Conservation (phyloP, 768 basidiomycete genomes). For the Clathrus columnatus region DNA sequence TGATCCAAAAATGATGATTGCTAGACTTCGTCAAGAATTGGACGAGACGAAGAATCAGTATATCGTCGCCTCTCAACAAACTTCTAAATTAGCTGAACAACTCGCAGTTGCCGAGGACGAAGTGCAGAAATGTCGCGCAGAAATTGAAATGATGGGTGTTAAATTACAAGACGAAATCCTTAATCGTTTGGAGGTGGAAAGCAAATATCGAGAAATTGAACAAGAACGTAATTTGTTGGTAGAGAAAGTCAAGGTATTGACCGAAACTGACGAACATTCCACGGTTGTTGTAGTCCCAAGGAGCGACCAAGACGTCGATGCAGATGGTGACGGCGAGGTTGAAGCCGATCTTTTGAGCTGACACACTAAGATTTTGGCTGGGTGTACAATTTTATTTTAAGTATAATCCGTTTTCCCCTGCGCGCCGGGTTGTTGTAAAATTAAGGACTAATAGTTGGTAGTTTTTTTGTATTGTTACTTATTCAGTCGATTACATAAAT, state of each 20-base stretch:
- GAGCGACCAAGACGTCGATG: not conserved
- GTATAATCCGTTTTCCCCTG: not conserved
- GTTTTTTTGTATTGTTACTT: too few relatives aligned
- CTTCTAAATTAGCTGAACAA: slow-evolving; percentile 8
- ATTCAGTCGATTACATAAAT: not conserved
- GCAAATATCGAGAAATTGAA: slow-evolving; percentile 1
- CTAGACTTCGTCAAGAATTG: slow-evolving; percentile 7
- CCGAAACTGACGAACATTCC: not conserved
- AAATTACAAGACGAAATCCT: slow-evolving; percentile 2
- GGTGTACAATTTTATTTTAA: not conserved
- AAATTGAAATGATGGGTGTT: not conserved
- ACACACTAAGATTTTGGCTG: not conserved
- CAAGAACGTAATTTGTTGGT: not conserved
- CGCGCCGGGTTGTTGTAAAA: not conserved
- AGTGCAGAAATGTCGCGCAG: not conserved
- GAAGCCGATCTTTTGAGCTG: not conserved
- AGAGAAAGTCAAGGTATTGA: not conserved
- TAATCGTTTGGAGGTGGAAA: not conserved
- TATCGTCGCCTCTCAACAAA: not conserved
- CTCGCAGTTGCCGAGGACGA: slow-evolving; percentile 7
- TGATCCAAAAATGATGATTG: slow-evolving; percentile 1
- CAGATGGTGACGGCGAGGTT: slow-evolving; percentile 4
- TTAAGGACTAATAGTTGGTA: not conserved
- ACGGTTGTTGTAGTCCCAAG: not conserved
- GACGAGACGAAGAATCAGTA: slow-evolving; percentile 5